Evolutionary conservation across 192 early-diverging fungal species (phyloP).

Genomic region (Coemansia sp.): DNA sequence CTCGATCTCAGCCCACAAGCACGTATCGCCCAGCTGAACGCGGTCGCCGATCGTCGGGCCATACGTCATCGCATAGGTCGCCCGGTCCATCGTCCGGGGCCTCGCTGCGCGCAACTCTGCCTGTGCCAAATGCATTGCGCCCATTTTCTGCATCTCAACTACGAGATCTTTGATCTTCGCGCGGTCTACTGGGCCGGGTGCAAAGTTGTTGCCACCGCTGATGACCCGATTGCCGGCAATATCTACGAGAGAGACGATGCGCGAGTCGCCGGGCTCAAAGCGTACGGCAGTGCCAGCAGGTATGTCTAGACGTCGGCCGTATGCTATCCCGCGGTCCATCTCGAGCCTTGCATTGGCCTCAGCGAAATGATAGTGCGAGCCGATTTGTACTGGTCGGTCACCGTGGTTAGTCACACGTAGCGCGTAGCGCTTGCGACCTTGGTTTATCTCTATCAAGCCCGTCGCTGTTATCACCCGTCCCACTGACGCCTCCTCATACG

Average conservation of each 20-base stretch:
- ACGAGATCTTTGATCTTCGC: slow-evolving; percentile 23
- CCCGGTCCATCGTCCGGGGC: slow-evolving; percentile 73
- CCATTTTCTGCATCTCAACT: slow-evolving; percentile 30
- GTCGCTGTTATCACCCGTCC: slow-evolving; percentile 72
- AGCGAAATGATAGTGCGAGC: slow-evolving; percentile 97
- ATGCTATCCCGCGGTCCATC: slow-evolving; percentile 85
- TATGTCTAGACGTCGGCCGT: slow-evolving; percentile 89
- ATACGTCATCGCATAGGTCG: slow-evolving; percentile 87
- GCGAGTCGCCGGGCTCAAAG: slow-evolving; percentile 95
- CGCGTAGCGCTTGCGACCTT: slow-evolving; percentile 68
- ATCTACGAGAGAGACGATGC: slow-evolving; percentile 79
- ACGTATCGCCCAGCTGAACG: slow-evolving; percentile 85
- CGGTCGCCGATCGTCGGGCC: slow-evolving; percentile 94
- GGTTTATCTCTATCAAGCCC: slow-evolving; percentile 78
- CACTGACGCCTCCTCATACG: slow-evolving; percentile 46
- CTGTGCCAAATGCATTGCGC: slow-evolving; percentile 62
- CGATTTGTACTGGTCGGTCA: slow-evolving; percentile 94
- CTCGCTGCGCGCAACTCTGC: slow-evolving; percentile 51
- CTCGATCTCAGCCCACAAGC: slow-evolving; percentile 86
- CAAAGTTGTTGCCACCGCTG: slow-evolving; percentile 84
- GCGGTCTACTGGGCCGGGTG: slow-evolving; percentile 71
- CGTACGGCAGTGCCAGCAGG: slow-evolving; percentile 93
- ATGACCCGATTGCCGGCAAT: slow-evolving; percentile 84
- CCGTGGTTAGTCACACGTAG: slow-evolving; percentile 90
- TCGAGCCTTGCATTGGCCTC: slow-evolving; percentile 81